A percentile compares a stretch with the other conserved stretches of the same genome.
Conservation (phyloP, 306 rosid species). For the Prunus davidiana region DNA sequence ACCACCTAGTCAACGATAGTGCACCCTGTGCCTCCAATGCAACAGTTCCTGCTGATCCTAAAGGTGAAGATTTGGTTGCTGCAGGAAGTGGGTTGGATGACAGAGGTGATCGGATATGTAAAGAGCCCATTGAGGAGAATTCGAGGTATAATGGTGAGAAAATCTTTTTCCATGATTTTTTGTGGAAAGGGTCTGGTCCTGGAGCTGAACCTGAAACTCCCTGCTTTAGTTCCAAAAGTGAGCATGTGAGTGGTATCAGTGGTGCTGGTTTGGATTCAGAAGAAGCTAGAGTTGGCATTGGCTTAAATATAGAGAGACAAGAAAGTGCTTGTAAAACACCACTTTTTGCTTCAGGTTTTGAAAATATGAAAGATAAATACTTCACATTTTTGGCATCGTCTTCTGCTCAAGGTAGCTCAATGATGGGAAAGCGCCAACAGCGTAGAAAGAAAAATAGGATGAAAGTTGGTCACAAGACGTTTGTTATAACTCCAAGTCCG, state of each 20-base stretch:
- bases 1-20: constrained; percentile 14
- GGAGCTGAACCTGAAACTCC: constrained; percentile 38
- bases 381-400: constrained; percentile 66
- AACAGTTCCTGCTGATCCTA: constrained; percentile 28
- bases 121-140: constrained; percentile 19
- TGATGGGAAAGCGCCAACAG: constrained; percentile 37
- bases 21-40: constrained; percentile 25
- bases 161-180: constrained; percentile 16
- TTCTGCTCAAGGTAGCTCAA: constrained; percentile 30
- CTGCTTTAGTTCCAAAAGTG: constrained; percentile 19
- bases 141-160: constrained; percentile 14
- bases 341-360: constrained; percentile 34
- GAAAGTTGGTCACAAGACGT: constrained; percentile 37
- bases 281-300: constrained; percentile 34
- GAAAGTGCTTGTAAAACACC: constrained; percentile 24
- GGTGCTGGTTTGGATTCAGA: constrained; percentile 28
- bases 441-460: constrained; percentile 57
- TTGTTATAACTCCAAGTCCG: constrained; percentile 42
- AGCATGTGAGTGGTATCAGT: constrained; percentile 29
- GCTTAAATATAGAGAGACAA: constrained; percentile 32
- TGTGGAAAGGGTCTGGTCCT: constrained; percentile 28
- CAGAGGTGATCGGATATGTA: constrained; percentile 26
- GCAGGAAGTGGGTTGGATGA: constrained; percentile 21
- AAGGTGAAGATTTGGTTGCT: constrained; percentile 35
- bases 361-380: constrained; percentile 32